phyloP scores from a whole-genome alignment of 148 eudicot genomes.

The Oxyria digyna region DNA sequence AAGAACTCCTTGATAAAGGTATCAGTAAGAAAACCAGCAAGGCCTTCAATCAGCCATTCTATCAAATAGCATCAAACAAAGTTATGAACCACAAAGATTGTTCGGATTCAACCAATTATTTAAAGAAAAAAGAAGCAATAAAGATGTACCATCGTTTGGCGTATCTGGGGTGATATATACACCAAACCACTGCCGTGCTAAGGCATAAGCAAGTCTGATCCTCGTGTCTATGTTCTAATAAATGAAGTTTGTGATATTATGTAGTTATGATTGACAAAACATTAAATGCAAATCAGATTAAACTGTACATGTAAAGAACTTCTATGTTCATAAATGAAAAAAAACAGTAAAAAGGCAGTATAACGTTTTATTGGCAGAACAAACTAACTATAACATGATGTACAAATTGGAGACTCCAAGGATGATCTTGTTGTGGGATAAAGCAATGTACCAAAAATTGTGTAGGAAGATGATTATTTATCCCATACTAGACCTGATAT shows the following conservation, averaged over 20 bases:
- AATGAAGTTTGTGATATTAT: not conserved
- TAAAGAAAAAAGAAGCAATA: not conserved
- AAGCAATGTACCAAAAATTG: too few species aligned
- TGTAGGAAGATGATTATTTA: too few species aligned
- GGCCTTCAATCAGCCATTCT: constrained; percentile 97
- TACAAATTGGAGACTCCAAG: too few species aligned
- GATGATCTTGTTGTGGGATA: too few species aligned
- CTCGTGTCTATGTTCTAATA: constrained; percentile 82
- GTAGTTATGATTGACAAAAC: not conserved
- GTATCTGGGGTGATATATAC: constrained; percentile 85
- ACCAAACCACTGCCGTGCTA: constrained; percentile 98
- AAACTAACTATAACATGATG: too few species aligned
- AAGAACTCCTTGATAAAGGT: constrained; percentile 63
- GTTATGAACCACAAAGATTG: not conserved
- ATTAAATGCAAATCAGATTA: not conserved
- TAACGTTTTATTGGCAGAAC: too few species aligned
- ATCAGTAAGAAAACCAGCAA: constrained; percentile 89
- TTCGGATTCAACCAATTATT: constrained; percentile 9
- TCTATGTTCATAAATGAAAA: not conserved
- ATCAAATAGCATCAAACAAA: constrained; percentile 16
- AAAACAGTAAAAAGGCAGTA: not conserved
- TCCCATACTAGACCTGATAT: too few species aligned
- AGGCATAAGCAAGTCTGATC: constrained; percentile 79
- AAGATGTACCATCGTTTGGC: constrained; percentile 74
- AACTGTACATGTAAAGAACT: not conserved